Evolutionary conservation across 1,284 basidiomycete species (phyloP).

Genomic region (Omphalotus olearius): DNA sequence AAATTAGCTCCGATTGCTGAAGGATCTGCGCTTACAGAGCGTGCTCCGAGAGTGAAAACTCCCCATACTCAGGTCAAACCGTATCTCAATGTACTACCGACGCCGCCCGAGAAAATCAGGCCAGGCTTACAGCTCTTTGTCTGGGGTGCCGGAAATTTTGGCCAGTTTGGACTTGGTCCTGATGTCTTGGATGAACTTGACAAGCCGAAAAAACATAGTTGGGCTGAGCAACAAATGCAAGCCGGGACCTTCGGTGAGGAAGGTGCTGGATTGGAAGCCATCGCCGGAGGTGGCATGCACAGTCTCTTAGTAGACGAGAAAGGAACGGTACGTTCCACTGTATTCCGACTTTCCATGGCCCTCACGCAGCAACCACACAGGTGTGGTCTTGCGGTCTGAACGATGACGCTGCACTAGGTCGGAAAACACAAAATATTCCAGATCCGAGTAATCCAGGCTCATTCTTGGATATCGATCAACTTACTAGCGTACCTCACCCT

Average conservation of each 20-base stretch:
- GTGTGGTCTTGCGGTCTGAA: conserved; percentile 89
- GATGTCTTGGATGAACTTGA: conserved; percentile 64
- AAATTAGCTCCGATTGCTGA: conserved; percentile 30
- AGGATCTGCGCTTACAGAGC: conserved; percentile 26
- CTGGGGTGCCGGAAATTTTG: conserved; percentile 86
- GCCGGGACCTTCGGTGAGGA: conserved; percentile 65
- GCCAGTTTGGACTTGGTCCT: conserved; percentile 83
- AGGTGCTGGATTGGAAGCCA: conserved; percentile 69
- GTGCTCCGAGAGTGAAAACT: conserved; percentile 3
- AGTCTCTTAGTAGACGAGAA: conserved; percentile 81
- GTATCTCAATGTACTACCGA: conserved; percentile 59
- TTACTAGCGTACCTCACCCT: conserved; percentile 75
- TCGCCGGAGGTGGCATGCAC: conserved; percentile 83
- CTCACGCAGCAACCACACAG: conserved; percentile 31
- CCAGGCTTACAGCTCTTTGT: conserved; percentile 70
- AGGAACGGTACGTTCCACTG: conserved; percentile 61
- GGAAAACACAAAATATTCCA: conserved; percentile 67
- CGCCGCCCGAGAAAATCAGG: conserved; percentile 43
- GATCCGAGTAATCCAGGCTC: conserved; percentile 60
- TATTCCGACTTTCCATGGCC: conserved; percentile 5
- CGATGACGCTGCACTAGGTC: conserved; percentile 90
- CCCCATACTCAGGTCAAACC: conserved; percentile 37
- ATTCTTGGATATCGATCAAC: conserved; percentile 69
- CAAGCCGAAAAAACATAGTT: conserved; percentile 66
- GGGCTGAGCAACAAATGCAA: conserved; percentile 60